Percentiles rank a stretch among this genome's conserved stretches.
Evolutionary conservation across 1,284 basidiomycete species (phyloP).

Genomic region (Meripilus lineatus): DNA sequence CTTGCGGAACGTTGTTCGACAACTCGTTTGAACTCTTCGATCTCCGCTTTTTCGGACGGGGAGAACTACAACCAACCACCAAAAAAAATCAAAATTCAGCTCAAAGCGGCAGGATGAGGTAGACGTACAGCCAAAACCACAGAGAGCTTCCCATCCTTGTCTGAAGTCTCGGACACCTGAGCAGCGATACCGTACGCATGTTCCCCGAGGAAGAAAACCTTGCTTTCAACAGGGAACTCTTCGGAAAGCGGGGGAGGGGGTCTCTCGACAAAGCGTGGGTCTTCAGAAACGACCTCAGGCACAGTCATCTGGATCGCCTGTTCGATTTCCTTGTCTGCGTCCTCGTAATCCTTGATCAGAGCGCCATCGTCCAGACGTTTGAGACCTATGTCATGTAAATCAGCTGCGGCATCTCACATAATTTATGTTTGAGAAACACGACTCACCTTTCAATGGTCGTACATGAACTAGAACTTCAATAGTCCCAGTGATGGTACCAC

Average conservation of each 20-base stretch:
- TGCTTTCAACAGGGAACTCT: slow-evolving; percentile 88
- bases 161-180: slow-evolving; percentile 72
- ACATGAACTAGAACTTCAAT: slow-evolving; percentile 83
- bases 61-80: slow-evolving; percentile 63
- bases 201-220: slow-evolving; percentile 94
- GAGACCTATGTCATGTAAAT: slow-evolving; percentile 49
- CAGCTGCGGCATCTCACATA: not conserved
- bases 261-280: slow-evolving; percentile 83
- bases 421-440: not conserved
- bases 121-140: slow-evolving; percentile 75
- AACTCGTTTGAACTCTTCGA: slow-evolving; percentile 68
- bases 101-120: slow-evolving; percentile 3
- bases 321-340: slow-evolving; percentile 74
- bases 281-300: slow-evolving; percentile 76
- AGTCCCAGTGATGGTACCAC: slow-evolving; percentile 81
- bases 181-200: slow-evolving; percentile 95
- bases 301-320: slow-evolving; percentile 86
- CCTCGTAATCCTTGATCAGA: slow-evolving; percentile 93
- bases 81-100: slow-evolving; percentile 2
- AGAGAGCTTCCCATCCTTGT: slow-evolving; percentile 59
- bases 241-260: slow-evolving; percentile 78
- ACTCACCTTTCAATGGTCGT: slow-evolving; percentile 78
- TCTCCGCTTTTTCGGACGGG: slow-evolving; percentile 75
- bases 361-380: slow-evolving; percentile 87
- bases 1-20: slow-evolving; percentile 52